Conservation (phyloP, 2,329 filamentous ascomycete genomes). For the Cordyceps militaris region DNA sequence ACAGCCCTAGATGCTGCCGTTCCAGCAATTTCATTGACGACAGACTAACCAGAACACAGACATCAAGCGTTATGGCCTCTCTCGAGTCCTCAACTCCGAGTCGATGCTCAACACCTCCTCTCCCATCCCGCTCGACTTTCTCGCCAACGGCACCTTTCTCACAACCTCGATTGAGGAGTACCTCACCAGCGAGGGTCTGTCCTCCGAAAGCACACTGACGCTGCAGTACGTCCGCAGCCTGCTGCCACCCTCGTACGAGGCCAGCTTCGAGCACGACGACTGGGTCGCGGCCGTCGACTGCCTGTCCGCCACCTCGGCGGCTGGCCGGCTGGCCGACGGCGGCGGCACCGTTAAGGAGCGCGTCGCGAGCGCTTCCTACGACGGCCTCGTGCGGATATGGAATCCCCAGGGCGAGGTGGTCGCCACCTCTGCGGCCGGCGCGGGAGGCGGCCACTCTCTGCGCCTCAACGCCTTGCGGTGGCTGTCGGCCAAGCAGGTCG, state of each 20-base stretch:
- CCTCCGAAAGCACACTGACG: constrained; percentile 76
- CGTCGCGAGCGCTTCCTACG: constrained; percentile 88
- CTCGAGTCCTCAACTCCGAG: constrained; percentile 63
- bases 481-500: constrained; percentile 69
- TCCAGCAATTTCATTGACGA: neutral
- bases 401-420: constrained; percentile 80
- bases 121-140: constrained; percentile 83
- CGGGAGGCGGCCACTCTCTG: constrained; percentile 65
- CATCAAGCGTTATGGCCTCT: constrained; percentile 63
- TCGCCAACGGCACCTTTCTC: constrained; percentile 89
- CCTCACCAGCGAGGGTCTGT: constrained; percentile 77
- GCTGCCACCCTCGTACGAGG: constrained; percentile 80
- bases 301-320: constrained; percentile 58
- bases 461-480: constrained; percentile 80
- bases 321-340: constrained; percentile 39
- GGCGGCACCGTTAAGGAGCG: constrained; percentile 32
- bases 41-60: constrained; percentile 32
- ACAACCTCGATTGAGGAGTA: constrained; percentile 87
- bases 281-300: constrained; percentile 90
- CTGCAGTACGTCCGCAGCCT: constrained; percentile 91
- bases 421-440: constrained; percentile 62
- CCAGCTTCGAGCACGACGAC: constrained; percentile 94
- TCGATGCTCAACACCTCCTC: constrained; percentile 58
- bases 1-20: neutral
- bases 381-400: constrained; percentile 85